A percentile compares a stretch with the other conserved stretches of the same genome.
These are phyloP conservation scores for Desmodesmus armatus DNA, from an alignment of 139 green algal species.

Conservation along the genomic window DNA sequence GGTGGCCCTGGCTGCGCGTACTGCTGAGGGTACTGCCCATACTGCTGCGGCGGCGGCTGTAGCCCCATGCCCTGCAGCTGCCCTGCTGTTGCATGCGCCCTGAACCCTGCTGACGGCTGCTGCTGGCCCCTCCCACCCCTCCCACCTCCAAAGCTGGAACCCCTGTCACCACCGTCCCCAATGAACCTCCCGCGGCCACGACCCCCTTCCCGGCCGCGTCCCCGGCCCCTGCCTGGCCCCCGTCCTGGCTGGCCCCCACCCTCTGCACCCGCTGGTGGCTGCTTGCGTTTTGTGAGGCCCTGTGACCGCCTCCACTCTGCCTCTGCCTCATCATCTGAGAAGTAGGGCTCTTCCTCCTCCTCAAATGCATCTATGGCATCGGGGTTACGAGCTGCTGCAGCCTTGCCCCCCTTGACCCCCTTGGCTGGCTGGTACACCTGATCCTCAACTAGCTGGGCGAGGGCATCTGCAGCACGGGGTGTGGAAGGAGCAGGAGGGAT, in stretches of 20 bases:
- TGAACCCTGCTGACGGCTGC: conserved; percentile 13
- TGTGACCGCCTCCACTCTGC: conserved; percentile 48
- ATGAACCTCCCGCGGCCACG: neutral
- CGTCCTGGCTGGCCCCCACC: neutral
- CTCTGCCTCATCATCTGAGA: conserved; percentile 69
- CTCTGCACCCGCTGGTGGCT: neutral
- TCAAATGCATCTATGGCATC: neutral
- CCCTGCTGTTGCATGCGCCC: conserved; percentile 46
- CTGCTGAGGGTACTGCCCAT: neutral
- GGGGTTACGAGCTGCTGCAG: neutral
- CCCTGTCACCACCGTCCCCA: neutral
- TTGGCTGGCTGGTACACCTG: conserved; percentile 2
- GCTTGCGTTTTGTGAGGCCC: conserved; percentile 31
- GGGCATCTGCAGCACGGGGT: neutral
- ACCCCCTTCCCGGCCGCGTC: neutral
- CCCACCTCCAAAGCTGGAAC: neutral
- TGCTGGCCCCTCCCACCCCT: neutral
- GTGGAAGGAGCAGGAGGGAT: too few relatives aligned
- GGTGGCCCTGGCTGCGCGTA: conserved; percentile 20
- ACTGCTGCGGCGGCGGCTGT: too few relatives aligned
- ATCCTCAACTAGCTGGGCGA: conserved; percentile 4
- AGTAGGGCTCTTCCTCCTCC: conserved; percentile 59
- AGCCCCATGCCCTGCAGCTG: conserved; percentile 45
- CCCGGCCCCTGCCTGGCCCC: neutral
- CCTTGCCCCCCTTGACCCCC: neutral